These are phyloP conservation scores for Talaromyces amestolkiae DNA, from an alignment of 2,329 filamentous ascomycete species.

Conservation along the genomic window DNA sequence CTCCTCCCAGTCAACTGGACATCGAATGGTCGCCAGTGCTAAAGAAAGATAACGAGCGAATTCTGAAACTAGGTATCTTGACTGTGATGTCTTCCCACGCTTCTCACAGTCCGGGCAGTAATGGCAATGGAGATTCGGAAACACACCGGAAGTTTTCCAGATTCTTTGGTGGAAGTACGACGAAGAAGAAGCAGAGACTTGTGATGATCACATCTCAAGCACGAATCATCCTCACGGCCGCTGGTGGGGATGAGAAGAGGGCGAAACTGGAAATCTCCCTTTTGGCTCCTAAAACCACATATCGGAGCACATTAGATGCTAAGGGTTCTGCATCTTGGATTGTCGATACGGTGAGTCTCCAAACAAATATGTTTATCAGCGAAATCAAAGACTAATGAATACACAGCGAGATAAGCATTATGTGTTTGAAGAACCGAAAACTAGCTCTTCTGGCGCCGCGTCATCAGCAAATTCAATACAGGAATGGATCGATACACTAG, in stretches of 20 bases:
- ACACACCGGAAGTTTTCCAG: conserved; percentile 79
- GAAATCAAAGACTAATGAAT: neutral
- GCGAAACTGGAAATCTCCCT: conserved; percentile 90
- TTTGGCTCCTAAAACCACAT: conserved; percentile 69
- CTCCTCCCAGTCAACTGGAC: conserved; percentile 93
- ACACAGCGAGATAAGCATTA: conserved; percentile 79
- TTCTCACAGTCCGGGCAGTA: conserved; percentile 69
- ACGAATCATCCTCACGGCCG: conserved; percentile 82
- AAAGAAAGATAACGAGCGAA: conserved; percentile 85
- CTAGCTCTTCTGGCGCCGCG: conserved; percentile 57
- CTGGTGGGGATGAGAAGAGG: conserved; percentile 93
- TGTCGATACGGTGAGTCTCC: conserved; percentile 79
- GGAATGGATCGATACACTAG: conserved; percentile 89
- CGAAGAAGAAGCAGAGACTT: conserved; percentile 87
- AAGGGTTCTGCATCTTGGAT: conserved; percentile 87
- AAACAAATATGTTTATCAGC: neutral
- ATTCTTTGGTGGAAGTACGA: conserved; percentile 87
- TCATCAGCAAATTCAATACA: conserved; percentile 68
- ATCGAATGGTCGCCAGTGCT: conserved; percentile 98
- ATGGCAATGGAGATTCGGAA: conserved; percentile 62
- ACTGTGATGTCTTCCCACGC: conserved; percentile 78
- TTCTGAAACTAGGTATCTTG: conserved; percentile 88
- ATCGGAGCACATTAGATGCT: conserved; percentile 76
- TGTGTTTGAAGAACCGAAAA: conserved; percentile 88
- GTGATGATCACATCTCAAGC: conserved; percentile 94